Evolutionary conservation across 805 yeast genomes (phyloP).

Genomic region (Tetrapisispora fleetii): DNA sequence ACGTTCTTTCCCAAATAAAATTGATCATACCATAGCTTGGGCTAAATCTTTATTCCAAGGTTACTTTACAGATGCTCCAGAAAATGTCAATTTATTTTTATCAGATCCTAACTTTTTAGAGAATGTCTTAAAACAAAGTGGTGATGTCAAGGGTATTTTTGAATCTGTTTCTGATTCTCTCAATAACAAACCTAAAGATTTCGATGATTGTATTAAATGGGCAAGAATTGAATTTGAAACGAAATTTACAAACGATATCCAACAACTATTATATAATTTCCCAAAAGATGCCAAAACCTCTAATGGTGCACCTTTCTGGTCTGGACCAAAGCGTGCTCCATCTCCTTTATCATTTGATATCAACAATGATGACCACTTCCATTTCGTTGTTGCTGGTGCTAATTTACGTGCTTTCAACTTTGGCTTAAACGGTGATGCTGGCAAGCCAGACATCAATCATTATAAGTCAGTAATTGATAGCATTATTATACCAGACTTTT

Average conservation of each 20-base stretch:
- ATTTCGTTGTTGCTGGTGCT: slow-evolving; percentile 82
- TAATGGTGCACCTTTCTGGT: slow-evolving; percentile 91
- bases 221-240: slow-evolving; percentile 82
- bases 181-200: slow-evolving; percentile 72
- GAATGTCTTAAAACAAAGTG: slow-evolving; percentile 79
- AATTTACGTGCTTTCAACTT: slow-evolving; percentile 83
- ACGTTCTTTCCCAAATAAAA: slow-evolving; percentile 94
- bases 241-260: slow-evolving; percentile 75
- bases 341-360: slow-evolving; percentile 71
- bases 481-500: slow-evolving; percentile 50
- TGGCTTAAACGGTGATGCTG: slow-evolving; percentile 70
- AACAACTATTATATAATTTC: slow-evolving; percentile 86
- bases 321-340: slow-evolving; percentile 96
- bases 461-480: slow-evolving; percentile 47
- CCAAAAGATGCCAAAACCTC: slow-evolving; percentile 90
- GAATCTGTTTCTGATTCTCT: slow-evolving; percentile 72
- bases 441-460: slow-evolving; percentile 35
- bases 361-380: slow-evolving; percentile 64
- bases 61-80: slow-evolving; percentile 82
- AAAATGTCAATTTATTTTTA: slow-evolving; percentile 82
- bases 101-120: slow-evolving; percentile 90
- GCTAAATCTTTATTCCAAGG: slow-evolving; percentile 92
- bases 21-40: slow-evolving; percentile 99
- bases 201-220: slow-evolving; percentile 94
- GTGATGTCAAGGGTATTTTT: slow-evolving; percentile 80